Conservation (phyloP, 106 monocot genomes). For the Phalaenopsis aphrodite region DNA sequence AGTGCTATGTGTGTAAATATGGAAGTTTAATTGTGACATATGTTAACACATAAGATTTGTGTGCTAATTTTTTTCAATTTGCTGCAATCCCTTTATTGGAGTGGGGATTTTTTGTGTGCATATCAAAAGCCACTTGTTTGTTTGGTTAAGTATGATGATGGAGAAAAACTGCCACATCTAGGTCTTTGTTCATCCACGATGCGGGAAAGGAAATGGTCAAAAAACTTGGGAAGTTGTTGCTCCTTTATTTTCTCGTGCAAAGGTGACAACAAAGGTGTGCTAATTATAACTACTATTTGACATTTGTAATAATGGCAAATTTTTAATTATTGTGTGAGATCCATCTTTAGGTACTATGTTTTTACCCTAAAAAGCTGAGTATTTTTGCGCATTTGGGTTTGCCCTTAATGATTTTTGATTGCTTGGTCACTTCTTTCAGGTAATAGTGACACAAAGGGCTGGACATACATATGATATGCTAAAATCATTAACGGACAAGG, state of each 20-base stretch:
- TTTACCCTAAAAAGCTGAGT: background rate
- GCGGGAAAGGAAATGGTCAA: conserved; percentile 69
- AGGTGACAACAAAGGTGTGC: conserved; percentile 60
- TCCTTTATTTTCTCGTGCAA: conserved; percentile 72
- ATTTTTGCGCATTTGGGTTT: background rate
- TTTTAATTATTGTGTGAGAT: background rate
- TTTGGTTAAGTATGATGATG: conserved; percentile 1
- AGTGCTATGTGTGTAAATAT: too few species aligned
- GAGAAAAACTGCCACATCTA: conserved; percentile 3
- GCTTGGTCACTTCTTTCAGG: conserved; percentile 31
- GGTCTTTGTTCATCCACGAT: conserved; percentile 88
- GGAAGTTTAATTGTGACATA: too few species aligned
- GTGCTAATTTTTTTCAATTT: background rate
- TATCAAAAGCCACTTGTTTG: background rate
- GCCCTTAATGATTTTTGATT: background rate
- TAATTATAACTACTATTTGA: background rate
- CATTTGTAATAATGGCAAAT: background rate
- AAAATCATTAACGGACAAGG: conserved; percentile 40
- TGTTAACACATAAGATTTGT: background rate
- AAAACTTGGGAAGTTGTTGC: conserved; percentile 71
- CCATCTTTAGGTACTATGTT: background rate
- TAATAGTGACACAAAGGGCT: conserved; percentile 65
- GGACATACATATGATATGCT: conserved; percentile 74
- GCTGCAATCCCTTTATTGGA: background rate
- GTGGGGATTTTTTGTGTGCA: background rate